Conservation (phyloP, 768 basidiomycete genomes). For the Kwoniella sp. region DNA sequence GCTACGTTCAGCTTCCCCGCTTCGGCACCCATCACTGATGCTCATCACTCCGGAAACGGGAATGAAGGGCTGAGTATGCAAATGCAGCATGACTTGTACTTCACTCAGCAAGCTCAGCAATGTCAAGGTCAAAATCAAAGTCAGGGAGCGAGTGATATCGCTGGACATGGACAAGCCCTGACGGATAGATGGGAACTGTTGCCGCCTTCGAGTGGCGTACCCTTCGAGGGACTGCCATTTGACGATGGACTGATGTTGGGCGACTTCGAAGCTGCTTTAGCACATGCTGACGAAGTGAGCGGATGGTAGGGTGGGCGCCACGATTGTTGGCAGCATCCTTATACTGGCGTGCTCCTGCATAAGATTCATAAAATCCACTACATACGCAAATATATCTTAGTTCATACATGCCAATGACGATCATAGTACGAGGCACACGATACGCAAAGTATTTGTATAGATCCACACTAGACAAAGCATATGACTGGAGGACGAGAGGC, state of each 20-base stretch:
- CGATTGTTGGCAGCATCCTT: not conserved
- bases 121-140: not conserved
- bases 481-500: too few species aligned
- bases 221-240: constrained; percentile 33
- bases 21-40: not conserved
- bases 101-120: not conserved
- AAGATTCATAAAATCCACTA: not conserved
- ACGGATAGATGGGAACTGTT: constrained; percentile 29
- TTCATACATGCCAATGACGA: not conserved
- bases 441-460: too few species aligned
- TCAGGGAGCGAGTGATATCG: not conserved
- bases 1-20: constrained; percentile 5
- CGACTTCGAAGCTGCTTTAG: constrained; percentile 39
- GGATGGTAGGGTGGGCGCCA: constrained; percentile 6
- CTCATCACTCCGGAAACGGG: not conserved
- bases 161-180: constrained; percentile 1
- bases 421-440: not conserved
- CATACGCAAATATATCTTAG: constrained; percentile 2
- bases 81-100: not conserved
- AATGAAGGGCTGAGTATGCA: not conserved
- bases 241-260: constrained; percentile 29
- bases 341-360: not conserved
- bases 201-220: constrained; percentile 17
- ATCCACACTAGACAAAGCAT: too few species aligned
- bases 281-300: constrained; percentile 35